Base-by-base conservation (phyloP, 805 yeast species). In the Nadsonia fulvescens region DNA sequence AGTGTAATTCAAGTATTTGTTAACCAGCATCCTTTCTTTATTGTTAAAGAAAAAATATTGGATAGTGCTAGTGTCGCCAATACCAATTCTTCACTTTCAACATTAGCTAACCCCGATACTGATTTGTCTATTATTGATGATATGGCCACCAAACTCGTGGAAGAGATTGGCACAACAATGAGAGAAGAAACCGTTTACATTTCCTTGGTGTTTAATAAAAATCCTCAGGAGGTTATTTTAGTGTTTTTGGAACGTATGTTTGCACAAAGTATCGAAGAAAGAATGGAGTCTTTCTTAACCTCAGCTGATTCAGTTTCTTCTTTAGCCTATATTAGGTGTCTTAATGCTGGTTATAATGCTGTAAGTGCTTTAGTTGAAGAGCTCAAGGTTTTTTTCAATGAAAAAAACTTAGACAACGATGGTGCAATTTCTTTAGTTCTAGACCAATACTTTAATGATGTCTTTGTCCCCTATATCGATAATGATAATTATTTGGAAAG, bases 1-100 rank as follows among this genome's bases (percentile, higher is more conserved):
- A 70, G 74, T 32, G 86, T 83, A 6, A 74, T 79, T 6, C 79
- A 73, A 43, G 69, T 73, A 25, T 86, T 78, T 50, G 76, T 83
- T 21, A 70, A 68, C 43, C 81, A 77, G 43, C 79, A 77, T 43
- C 75, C 70, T 25, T 63, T 73, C 32, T 75, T 83, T 46, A 55
- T 59, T 29, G 57, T 54, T 18, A 53, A 61, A 34, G 62, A 65
- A 31, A 37, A 57, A 32, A 44, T 53, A n/a, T 52, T 48, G 11
- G 49, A 45, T 15, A 33, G 37, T 9, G 25, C 42, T 8, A 51
- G 25, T 39, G 47, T 37, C 15, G 37, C 32, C 3, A 45, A 51
- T 47, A 47, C 50, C 7, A 50, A 53, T 12, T n/a, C n/a, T n/a
- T n/a, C n/a, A n/a, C n/a, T n/a, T n/a, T n/a, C n/a, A n/a, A n/a